Base-by-base conservation (phyloP, 352 stramenopile genomes). In the Blastocystis sp. region DNA sequence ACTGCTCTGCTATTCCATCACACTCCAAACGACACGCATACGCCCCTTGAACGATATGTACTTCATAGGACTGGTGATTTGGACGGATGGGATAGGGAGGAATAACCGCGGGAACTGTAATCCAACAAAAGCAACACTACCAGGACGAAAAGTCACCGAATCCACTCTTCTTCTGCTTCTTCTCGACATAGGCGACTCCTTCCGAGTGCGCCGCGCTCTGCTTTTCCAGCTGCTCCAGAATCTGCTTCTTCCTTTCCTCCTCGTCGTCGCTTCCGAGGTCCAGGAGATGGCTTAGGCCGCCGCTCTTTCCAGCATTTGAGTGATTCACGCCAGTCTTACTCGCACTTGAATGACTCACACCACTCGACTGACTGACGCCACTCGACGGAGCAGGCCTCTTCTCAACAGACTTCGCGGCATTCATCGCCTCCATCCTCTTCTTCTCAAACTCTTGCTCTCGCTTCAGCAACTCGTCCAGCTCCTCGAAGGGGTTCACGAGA, bases 401-500 rank as follows among this genome's bases (percentile, higher is more conserved):
- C 41, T 55, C 41, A 4, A 55, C 41, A 55, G 4, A 13, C 41
- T 13, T 13, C 2, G 4, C 9, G n/a, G 12, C 21, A 12, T 0
- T 13, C 50, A 80, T 55, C 3, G 26, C 70, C 35, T 80, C 50
- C 33, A 59, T 31, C 67, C 41, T 16, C 45, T 62, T 12, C 50
- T 89, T 89, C 50, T 89, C 79, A 12, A 65, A 21, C 26, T 78
- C 59, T 1, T 79, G 21, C 33, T 89, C 79, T 21, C 67, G 29
- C 33, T 79, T 80, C 21, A 89, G n/a, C 16, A 80, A 3, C n/a
- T 77, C 37, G 39, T 89, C 79, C 13, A 79, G 24, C 67, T 97
- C 93, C 31, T 95, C 91, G 78, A 98, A 96, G 16, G 95, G 95
- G 88, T 98, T 96, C 10, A 90, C 92, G 78, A 97, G 95, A 10